A percentile compares a stretch with the other conserved stretches of the same genome.
These are phyloP conservation scores for Dactylellina parvicollis DNA, from an alignment of 2,329 filamentous ascomycete species.

Conservation along the genomic window DNA sequence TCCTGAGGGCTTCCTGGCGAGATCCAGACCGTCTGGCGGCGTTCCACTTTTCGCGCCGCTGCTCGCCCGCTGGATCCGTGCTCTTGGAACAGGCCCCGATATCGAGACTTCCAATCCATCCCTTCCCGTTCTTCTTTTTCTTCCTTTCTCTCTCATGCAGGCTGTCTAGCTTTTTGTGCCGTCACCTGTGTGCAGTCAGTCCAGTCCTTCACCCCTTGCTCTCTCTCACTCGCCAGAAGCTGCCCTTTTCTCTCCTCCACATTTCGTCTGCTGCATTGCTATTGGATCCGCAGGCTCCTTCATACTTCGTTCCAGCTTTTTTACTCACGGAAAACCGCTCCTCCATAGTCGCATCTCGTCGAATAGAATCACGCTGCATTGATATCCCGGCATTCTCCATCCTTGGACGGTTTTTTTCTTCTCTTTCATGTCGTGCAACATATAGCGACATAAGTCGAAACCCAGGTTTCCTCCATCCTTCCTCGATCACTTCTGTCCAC, in stretches of 20 bases:
- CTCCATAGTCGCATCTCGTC: conserved; percentile 48
- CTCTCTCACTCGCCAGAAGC: conserved; percentile 41
- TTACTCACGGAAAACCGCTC: conserved; percentile 43
- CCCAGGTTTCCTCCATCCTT: conserved; percentile 5
- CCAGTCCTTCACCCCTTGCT: conserved; percentile 7
- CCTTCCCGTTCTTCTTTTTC: conserved; percentile 6
- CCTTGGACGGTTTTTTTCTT: conserved; percentile 33
- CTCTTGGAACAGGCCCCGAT: conserved; percentile 5
- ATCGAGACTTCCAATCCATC: conserved; percentile 26
- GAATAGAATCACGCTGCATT: conserved; percentile 51
- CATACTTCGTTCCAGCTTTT: conserved; percentile 16
- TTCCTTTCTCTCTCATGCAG: conserved; percentile 30
- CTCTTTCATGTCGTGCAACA: conserved; percentile 46
- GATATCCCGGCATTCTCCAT: conserved; percentile 40
- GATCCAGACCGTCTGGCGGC: conserved; percentile 32
- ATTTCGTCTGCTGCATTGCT: conserved; percentile 51
- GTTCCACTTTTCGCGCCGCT: conserved; percentile 34
- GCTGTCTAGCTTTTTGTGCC: conserved; percentile 13
- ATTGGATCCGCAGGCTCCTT: conserved; percentile 37
- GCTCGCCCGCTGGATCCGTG: background rate
- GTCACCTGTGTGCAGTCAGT: no score
- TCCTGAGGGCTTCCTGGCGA: conserved; percentile 21
- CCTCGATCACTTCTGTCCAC: background rate
- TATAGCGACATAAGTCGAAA: conserved; percentile 33
- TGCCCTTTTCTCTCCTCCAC: conserved; percentile 46